Evolutionary conservation across 768 basidiomycete genomes (phyloP).

Genomic region (Pleurotus salmoneostramineus): DNA sequence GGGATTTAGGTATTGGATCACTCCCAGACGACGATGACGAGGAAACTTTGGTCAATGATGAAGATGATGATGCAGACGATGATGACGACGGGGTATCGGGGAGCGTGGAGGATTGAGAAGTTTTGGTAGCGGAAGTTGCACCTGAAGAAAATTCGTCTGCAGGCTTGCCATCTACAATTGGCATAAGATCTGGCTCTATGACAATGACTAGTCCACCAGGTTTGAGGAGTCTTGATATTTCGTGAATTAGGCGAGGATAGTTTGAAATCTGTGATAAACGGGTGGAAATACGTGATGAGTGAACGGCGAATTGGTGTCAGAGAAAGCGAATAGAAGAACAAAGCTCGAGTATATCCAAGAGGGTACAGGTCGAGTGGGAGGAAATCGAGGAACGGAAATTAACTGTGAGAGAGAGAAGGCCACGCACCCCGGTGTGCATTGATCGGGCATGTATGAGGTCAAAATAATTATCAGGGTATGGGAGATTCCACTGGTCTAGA

Average conservation of each 20-base stretch:
- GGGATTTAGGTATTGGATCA: background rate
- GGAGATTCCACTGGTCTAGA: constrained; percentile 54
- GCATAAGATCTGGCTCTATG: constrained; percentile 57
- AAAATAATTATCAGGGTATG: constrained; percentile 60
- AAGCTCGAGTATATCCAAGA: constrained; percentile 4
- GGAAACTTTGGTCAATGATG: constrained; percentile 1
- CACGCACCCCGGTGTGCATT: constrained; percentile 61
- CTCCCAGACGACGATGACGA: constrained; percentile 9
- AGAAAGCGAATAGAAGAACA: background rate
- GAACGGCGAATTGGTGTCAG: background rate
- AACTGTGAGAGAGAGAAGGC: constrained; percentile 10
- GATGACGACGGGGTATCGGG: background rate
- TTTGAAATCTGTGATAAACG: constrained; percentile 45
- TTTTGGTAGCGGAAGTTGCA: constrained; percentile 1
- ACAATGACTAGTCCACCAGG: constrained; percentile 69
- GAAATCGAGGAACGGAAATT: background rate
- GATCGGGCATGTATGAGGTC: constrained; percentile 70
- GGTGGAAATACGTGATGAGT: background rate
- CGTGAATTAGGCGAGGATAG: constrained; percentile 55
- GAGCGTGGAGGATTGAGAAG: constrained; percentile 11
- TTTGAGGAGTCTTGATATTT: constrained; percentile 63
- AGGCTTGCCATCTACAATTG: constrained; percentile 41
- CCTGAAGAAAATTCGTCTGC: constrained; percentile 23
- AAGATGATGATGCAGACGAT: background rate
- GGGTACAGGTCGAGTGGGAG: background rate